A percentile compares a stretch with the other conserved stretches of the same genome.
Evolutionary conservation across 2,329 filamentous ascomycete species (phyloP).

Genomic region (Nemania sp.): DNA sequence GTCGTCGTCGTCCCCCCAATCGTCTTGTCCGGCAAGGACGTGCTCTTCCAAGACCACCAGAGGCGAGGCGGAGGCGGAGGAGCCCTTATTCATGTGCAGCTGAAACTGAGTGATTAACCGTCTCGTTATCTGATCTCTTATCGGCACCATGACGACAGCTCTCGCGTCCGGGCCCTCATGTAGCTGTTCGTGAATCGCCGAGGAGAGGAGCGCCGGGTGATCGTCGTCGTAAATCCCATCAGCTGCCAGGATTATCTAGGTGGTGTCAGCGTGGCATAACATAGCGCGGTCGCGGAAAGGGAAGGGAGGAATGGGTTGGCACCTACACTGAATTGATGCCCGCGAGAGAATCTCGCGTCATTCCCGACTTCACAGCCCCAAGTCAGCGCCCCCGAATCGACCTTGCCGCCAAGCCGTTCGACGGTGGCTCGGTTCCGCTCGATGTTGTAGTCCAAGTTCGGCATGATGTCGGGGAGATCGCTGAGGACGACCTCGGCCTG

Average conservation of each 20-base stretch:
- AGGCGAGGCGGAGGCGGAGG: too few species aligned
- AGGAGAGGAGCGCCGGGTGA: conserved; percentile 75
- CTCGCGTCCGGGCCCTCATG: conserved; percentile 59
- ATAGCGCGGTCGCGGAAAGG: too few species aligned
- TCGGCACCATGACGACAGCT: conserved; percentile 79
- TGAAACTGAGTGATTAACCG: conserved; percentile 67
- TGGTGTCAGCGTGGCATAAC: conserved; percentile 12
- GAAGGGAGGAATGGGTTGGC: background rate
- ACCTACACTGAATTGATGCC: conserved; percentile 57
- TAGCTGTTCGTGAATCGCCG: conserved; percentile 72
- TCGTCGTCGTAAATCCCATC: conserved; percentile 87
- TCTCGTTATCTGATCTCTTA: conserved; percentile 70
- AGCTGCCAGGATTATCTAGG: conserved; percentile 75
- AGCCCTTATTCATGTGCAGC: conserved; percentile 60
- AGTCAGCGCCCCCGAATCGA: conserved; percentile 70
- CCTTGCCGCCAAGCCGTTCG: conserved; percentile 56
- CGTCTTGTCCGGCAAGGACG: conserved; percentile 69
- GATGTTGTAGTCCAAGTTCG: conserved; percentile 78
- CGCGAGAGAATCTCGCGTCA: conserved; percentile 48
- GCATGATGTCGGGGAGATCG: conserved; percentile 81
- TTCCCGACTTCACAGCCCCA: conserved; percentile 65
- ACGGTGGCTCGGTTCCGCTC: conserved; percentile 65
- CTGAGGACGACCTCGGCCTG: conserved; percentile 71
- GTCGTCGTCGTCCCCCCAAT: conserved; percentile 69
- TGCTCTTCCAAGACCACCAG: conserved; percentile 63